A percentile compares a stretch with the other conserved stretches of the same genome.
Evolutionary conservation across 179 eudicot species (phyloP).

Genomic region (Silene noctiflora): DNA sequence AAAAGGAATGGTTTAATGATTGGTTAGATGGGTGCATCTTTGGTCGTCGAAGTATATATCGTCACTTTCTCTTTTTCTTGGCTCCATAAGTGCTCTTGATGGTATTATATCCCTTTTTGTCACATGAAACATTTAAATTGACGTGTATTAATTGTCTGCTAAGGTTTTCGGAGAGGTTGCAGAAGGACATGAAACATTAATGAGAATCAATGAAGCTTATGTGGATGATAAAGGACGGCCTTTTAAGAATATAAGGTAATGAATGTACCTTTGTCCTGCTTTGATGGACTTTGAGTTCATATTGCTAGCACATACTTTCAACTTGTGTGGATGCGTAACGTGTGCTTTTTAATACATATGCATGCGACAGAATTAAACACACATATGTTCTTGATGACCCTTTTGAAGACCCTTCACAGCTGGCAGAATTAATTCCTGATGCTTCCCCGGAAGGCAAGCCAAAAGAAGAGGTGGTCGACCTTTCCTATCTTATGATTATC

Average conservation of each 20-base stretch:
- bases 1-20: background rate
- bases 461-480: constrained; percentile 63
- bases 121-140: background rate
- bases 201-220: constrained; percentile 86
- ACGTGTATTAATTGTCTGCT: background rate
- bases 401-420: constrained; percentile 81
- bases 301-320: background rate
- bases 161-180: constrained; percentile 97
- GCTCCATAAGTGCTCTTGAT: constrained; percentile 3
- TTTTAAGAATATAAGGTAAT: constrained; percentile 72
- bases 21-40: background rate
- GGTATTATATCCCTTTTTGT: background rate
- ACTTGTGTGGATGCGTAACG: background rate
- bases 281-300: background rate
- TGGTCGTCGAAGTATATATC: background rate
- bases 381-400: constrained; percentile 88
- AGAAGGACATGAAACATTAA: constrained; percentile 79
- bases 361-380: constrained; percentile 67
- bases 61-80: background rate
- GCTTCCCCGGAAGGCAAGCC: constrained; percentile 96
- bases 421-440: constrained; percentile 71
- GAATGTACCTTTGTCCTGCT: background rate
- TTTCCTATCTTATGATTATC: background rate
- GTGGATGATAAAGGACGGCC: constrained; percentile 82
- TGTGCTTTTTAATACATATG: constrained; percentile 11